phyloP scores from a whole-genome alignment of 1,284 basidiomycete genomes.

The Leccinum pachyderme region DNA sequence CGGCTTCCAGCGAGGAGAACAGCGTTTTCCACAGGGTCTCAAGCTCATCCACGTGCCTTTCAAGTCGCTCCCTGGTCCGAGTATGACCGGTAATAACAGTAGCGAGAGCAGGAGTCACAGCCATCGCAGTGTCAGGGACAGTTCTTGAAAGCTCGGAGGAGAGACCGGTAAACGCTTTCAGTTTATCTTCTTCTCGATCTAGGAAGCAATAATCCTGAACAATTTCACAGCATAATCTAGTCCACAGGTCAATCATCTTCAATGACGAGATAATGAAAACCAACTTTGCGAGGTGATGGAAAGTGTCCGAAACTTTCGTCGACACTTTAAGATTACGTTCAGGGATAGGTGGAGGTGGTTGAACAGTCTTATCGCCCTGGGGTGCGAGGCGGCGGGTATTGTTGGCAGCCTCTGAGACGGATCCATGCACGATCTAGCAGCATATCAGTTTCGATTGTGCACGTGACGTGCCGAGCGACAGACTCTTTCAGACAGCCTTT shows the following conservation, averaged over 20 bases:
- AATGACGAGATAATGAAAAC: slow-evolving; percentile 13
- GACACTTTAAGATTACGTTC: slow-evolving; percentile 8
- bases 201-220: slow-evolving; percentile 41
- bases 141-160: slow-evolving; percentile 45
- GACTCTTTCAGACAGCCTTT: slow-evolving; percentile 28
- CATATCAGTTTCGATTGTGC: slow-evolving; percentile 14
- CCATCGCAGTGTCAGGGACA: slow-evolving; percentile 39
- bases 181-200: slow-evolving; percentile 40
- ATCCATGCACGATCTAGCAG: slow-evolving; percentile 12
- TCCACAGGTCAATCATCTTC: slow-evolving; percentile 11
- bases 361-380: slow-evolving; percentile 8
- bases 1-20: slow-evolving; percentile 40
- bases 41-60: slow-evolving; percentile 39
- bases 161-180: slow-evolving; percentile 46
- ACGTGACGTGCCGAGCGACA: slow-evolving; percentile 9
- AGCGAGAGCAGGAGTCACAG: slow-evolving; percentile 45
- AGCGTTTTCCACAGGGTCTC: slow-evolving; percentile 44
- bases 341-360: not conserved
- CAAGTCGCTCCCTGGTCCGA: slow-evolving; percentile 41
- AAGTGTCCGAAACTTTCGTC: slow-evolving; percentile 24
- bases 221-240: slow-evolving; percentile 45
- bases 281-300: slow-evolving; percentile 43
- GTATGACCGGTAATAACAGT: slow-evolving; percentile 43
- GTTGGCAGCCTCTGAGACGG: slow-evolving; percentile 9
- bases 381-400: slow-evolving; percentile 3